These are phyloP conservation scores for Agarophyton chilense DNA, from an alignment of 23 red algal genomes.

Conservation along the genomic window DNA sequence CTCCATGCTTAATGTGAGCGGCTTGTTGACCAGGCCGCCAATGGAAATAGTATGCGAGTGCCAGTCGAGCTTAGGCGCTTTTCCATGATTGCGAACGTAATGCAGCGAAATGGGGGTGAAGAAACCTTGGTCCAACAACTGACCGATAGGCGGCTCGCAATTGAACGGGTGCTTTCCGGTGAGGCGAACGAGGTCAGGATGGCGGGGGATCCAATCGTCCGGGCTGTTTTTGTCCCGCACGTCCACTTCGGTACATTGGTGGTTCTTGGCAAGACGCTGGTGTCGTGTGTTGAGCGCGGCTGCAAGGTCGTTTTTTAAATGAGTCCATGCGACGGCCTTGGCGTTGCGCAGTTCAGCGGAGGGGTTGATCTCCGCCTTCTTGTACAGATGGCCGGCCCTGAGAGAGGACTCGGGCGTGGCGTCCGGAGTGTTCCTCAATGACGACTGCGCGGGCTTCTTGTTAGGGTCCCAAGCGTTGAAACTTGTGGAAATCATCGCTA, in stretches of 20 bases:
- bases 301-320: not conserved
- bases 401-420: constrained; percentile 78
- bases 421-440: constrained; percentile 72
- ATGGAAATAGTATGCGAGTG: constrained; percentile 69
- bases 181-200: constrained; percentile 75
- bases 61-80: constrained; percentile 55
- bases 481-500: not conserved
- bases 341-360: not conserved
- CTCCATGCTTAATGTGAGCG: constrained; percentile 58
- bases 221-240: constrained; percentile 70
- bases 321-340: constrained; percentile 55
- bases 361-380: not conserved
- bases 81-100: constrained; percentile 92
- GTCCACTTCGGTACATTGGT: constrained; percentile 54
- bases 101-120: constrained; percentile 83
- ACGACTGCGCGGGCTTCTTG: constrained; percentile 62
- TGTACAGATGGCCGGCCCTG: constrained; percentile 56
- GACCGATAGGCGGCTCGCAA: constrained; percentile 77
- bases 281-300: constrained; percentile 1
- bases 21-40: constrained; percentile 61
- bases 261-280: constrained; percentile 28
- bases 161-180: constrained; percentile 97
- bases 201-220: constrained; percentile 88
- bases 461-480: constrained; percentile 52
- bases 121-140: constrained; percentile 76